Evolutionary conservation across 768 basidiomycete species (phyloP), one percentile per base, ranked within the genome.

Genomic region (Strobilomyces echinocephalus): DNA sequence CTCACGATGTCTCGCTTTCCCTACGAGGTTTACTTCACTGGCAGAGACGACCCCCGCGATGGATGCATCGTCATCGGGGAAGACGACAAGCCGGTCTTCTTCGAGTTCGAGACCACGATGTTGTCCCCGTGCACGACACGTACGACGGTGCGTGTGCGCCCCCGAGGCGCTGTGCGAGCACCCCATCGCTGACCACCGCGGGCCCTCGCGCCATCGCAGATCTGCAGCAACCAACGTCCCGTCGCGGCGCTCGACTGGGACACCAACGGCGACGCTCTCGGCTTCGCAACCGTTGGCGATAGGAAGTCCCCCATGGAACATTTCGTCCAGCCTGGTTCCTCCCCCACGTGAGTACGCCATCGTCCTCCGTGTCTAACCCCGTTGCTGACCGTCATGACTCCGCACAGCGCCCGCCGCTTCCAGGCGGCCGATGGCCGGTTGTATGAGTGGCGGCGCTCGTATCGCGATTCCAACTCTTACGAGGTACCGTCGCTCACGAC

Each of bases 31-130:
- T 87, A 79, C 71, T 88, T 88, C 75, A 84, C 84, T 44, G 83
- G 85, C 51, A 73, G 74, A 63, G 82, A 84, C 67, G 79, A 88
- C 71, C 85, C 86, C 42, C 80, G 85, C 50, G 62, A 79, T 52
- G 76, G 74, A 53, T 85, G 82, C 64, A 76, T 82, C 53, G 70
- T 88, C 71, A 87, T 88, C 59, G 84, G 86, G 38, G 79, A 83
- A 62, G 81, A 80, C 68, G 73, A 71, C 31, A 76, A 73, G 58
- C 79, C 79, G 1, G 69, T 86, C 60, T 85, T 80, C 72, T 80
- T 83, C 65, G 79, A 76, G 63, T 87, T 89, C 68, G 80, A 84
- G 64, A 88, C 87, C 11, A 72, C 74, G 49, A 5, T 50, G 35
- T 15, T 54, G 24, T 43, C 65, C 40, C 61, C 64, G 41, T 50